phyloP scores from a whole-genome alignment of 2,329 filamentous ascomycete species.

The Stachybotrys elegans region DNA sequence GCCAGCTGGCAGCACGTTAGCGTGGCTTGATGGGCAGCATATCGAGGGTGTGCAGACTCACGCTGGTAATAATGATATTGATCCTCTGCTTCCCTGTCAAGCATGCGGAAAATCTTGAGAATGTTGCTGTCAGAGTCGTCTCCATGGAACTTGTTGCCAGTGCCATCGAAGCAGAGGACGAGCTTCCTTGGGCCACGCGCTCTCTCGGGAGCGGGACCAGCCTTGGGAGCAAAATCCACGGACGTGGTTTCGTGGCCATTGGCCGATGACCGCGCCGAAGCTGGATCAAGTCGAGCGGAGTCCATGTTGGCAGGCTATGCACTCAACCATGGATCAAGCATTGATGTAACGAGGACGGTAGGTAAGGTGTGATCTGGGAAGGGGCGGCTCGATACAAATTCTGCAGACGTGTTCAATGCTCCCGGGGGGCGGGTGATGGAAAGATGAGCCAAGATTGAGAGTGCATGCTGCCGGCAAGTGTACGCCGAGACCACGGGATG shows the following conservation, averaged over 20 bases:
- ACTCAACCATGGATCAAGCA: no score
- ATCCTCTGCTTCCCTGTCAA: conserved; percentile 57
- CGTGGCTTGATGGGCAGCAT: neutral
- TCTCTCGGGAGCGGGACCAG: conserved; percentile 7
- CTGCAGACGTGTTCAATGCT: no score
- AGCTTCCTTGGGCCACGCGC: conserved; percentile 36
- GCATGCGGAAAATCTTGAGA: conserved; percentile 65
- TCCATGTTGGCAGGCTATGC: conserved; percentile 18
- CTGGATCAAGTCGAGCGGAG: conserved; percentile 15
- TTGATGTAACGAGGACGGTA: no score
- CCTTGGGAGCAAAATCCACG: conserved; percentile 14
- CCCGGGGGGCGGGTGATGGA: no score
- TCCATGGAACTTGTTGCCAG: conserved; percentile 59
- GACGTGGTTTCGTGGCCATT: conserved; percentile 8
- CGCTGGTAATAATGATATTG: conserved; percentile 63
- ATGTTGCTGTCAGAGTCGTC: conserved; percentile 62
- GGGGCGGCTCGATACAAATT: no score
- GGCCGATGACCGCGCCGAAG: conserved; percentile 10
- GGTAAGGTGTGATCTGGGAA: no score
- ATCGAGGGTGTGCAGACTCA: conserved; percentile 25
- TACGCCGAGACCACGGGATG: no score
- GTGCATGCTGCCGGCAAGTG: no score
- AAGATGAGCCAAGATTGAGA: no score
- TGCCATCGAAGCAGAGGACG: conserved; percentile 59
- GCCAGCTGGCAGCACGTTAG: conserved; percentile 40